Percentiles rank a stretch among this genome's conserved stretches.
phyloP scores from a whole-genome alignment of 306 rosid species.

The Hylodesmum podocarpum region DNA sequence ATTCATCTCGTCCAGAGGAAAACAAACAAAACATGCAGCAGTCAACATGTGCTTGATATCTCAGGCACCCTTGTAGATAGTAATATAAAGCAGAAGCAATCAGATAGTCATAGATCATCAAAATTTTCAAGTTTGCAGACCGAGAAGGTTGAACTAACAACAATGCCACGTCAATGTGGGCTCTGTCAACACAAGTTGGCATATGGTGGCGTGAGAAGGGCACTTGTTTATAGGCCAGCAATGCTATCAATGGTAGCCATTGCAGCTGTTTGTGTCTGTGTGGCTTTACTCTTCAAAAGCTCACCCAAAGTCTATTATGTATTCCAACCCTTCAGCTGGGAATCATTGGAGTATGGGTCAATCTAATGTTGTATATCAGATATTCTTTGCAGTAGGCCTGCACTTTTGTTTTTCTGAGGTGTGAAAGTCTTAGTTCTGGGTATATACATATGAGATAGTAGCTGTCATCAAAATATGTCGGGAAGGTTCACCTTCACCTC shows the following conservation, averaged over 20 bases:
- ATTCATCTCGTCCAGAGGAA: constrained; percentile 70
- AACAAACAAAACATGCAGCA: constrained; percentile 39
- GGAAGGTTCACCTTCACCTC: constrained; percentile 11
- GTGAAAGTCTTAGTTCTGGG: constrained; percentile 23
- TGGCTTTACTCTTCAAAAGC: constrained; percentile 94
- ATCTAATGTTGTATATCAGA: constrained; percentile 41
- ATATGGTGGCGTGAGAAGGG: constrained; percentile 41
- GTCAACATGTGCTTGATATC: constrained; percentile 67
- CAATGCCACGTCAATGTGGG: constrained; percentile 40
- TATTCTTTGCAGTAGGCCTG: constrained; percentile 25
- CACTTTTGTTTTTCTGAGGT: not conserved
- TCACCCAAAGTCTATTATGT: constrained; percentile 72
- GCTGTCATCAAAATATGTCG: constrained; percentile 6
- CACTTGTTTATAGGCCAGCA: constrained; percentile 81
- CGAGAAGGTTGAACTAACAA: constrained; percentile 37
- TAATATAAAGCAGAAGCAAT: constrained; percentile 45
- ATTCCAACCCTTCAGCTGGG: constrained; percentile 94
- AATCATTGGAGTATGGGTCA: constrained; percentile 71
- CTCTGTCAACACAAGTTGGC: constrained; percentile 52
- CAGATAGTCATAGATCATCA: constrained; percentile 41
- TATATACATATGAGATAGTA: constrained; percentile 27
- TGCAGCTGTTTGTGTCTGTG: constrained; percentile 95
- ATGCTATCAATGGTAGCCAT: constrained; percentile 92
- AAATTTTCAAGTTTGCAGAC: constrained; percentile 58
- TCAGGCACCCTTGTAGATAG: constrained; percentile 49